A percentile compares a stretch with the other conserved stretches of the same genome.
These are phyloP conservation scores for Stephanodiscus triporus DNA, from an alignment of 108 stramenopile species.

Conservation along the genomic window DNA sequence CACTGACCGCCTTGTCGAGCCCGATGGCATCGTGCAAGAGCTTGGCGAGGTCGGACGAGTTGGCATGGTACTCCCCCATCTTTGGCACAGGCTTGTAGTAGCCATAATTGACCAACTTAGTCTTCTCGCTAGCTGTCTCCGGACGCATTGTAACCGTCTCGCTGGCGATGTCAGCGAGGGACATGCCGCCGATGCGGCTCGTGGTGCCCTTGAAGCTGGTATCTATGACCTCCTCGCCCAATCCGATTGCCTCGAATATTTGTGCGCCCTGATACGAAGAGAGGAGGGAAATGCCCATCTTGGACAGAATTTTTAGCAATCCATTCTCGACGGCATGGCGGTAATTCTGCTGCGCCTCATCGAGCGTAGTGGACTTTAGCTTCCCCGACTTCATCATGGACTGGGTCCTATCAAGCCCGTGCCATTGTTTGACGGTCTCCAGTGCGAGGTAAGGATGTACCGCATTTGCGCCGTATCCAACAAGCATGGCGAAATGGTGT, in stretches of 20 bases:
- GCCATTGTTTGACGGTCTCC: conserved; percentile 94
- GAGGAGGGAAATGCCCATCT: conserved; percentile 96
- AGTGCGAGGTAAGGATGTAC: conserved; percentile 95
- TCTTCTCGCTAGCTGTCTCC: conserved; percentile 66
- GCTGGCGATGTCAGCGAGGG: conserved; percentile 73
- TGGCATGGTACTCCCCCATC: conserved; percentile 94
- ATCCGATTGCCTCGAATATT: conserved; percentile 96
- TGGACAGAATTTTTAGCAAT: conserved; percentile 92
- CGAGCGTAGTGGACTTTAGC: conserved; percentile 64
- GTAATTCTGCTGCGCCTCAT: conserved; percentile 92
- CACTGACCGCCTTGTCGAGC: conserved; percentile 83
- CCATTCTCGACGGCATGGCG: conserved; percentile 90
- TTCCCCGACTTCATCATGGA: conserved; percentile 89
- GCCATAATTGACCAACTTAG: conserved; percentile 87
- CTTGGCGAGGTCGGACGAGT: conserved; percentile 91
- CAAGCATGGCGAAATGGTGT: conserved; percentile 92
- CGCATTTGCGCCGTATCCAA: conserved; percentile 96
- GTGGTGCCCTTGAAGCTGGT: conserved; percentile 95
- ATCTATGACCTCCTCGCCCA: conserved; percentile 87
- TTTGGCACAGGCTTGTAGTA: conserved; percentile 91
- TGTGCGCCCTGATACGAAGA: conserved; percentile 94
- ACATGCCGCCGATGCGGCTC: conserved; percentile 86
- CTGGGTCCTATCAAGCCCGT: conserved; percentile 70
- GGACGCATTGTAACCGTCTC: conserved; percentile 91
- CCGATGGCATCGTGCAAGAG: conserved; percentile 92